Conservation (phyloP, 208 protist species). For the Acanthamoeba castellanii region DNA sequence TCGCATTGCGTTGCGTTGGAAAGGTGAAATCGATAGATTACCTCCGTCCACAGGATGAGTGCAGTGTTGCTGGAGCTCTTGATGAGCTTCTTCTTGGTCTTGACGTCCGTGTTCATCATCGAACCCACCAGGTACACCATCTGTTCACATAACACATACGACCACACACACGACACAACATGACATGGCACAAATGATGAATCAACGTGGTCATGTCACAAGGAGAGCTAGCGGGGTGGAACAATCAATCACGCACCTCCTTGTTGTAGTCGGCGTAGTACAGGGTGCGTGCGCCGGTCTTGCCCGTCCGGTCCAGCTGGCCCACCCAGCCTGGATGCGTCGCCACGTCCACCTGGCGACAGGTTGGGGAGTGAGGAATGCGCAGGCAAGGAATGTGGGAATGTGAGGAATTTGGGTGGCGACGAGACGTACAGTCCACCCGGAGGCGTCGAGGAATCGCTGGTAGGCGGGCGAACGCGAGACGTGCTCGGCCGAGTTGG, state of each 20-base stretch:
- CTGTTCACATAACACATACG: too few relatives aligned
- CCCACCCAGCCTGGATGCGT: background rate
- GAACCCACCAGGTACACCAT: slow-evolving; percentile 25
- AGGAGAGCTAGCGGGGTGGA: background rate
- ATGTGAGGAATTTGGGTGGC: too few relatives aligned
- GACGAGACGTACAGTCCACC: slow-evolving; percentile 61
- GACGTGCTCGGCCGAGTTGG: background rate
- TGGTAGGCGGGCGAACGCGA: slow-evolving; percentile 6
- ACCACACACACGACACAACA: too few relatives aligned
- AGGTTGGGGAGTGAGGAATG: too few relatives aligned
- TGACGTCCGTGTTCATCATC: slow-evolving; percentile 12
- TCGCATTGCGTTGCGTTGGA: background rate
- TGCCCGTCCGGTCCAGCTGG: background rate
- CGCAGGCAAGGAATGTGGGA: too few relatives aligned
- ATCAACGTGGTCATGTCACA: too few relatives aligned
- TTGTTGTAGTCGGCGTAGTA: slow-evolving; percentile 61
- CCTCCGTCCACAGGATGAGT: slow-evolving; percentile 40
- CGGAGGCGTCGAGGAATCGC: slow-evolving; percentile 18
- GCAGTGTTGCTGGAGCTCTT: slow-evolving; percentile 34
- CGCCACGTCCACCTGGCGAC: background rate
- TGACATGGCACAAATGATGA: too few relatives aligned
- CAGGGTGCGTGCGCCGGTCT: background rate
- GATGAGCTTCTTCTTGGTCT: slow-evolving; percentile 45
- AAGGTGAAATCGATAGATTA: background rate
- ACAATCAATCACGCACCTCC: background rate